These are phyloP conservation scores for Panicum hallii DNA, from an alignment of 202 grass and related monocot species.

Conservation along the genomic window DNA sequence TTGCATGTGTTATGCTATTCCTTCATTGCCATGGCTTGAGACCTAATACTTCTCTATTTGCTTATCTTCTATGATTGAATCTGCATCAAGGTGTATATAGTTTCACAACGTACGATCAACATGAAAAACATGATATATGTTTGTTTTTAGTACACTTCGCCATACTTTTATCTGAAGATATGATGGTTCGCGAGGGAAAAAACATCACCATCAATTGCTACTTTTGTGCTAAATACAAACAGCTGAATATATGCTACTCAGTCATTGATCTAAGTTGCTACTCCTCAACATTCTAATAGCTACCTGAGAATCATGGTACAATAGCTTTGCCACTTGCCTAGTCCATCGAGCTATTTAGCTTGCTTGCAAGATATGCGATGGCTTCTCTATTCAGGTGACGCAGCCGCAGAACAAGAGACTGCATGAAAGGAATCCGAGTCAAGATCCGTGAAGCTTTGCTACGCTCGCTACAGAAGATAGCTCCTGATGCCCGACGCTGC, in stretches of 20 bases:
- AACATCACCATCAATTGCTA: not conserved
- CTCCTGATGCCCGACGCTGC: constrained; percentile 13
- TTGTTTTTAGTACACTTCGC: not conserved
- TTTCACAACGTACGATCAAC: not conserved
- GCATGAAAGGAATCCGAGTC: constrained; percentile 5
- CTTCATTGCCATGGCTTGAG: too few species aligned
- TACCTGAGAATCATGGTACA: not conserved
- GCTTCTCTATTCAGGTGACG: not conserved
- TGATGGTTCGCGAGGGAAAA: not conserved
- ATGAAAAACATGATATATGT: not conserved
- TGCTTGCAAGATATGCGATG: not conserved
- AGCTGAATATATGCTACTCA: not conserved
- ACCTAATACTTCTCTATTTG: not conserved
- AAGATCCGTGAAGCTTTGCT: constrained; percentile 30
- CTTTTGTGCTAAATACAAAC: not conserved
- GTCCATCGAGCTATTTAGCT: constrained; percentile 1
- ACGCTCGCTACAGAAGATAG: not conserved
- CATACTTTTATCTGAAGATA: not conserved
- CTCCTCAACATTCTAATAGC: too few species aligned
- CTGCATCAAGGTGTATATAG: not conserved
- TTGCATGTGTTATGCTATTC: too few species aligned
- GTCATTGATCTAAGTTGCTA: not conserved
- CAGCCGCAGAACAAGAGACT: not conserved
- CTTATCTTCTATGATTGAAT: not conserved
- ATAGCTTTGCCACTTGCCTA: not conserved